These are phyloP conservation scores for Mycosphaerella sp. DNA, from an alignment of 2,329 filamentous ascomycete species.

Conservation along the genomic window DNA sequence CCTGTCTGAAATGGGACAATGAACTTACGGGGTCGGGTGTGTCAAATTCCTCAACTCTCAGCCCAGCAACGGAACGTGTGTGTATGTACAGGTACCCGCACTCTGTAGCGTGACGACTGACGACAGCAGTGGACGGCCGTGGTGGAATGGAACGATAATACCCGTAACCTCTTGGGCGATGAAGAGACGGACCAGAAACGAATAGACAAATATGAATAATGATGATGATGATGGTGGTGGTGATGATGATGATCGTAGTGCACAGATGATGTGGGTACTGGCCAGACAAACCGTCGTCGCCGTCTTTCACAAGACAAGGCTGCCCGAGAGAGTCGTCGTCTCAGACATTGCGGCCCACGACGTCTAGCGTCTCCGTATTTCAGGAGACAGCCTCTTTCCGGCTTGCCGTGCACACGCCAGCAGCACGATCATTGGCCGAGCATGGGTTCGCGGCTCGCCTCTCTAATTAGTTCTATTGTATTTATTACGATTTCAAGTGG, in stretches of 20 bases:
- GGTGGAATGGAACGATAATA: too few relatives aligned
- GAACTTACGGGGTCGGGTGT: background rate
- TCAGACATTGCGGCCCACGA: background rate
- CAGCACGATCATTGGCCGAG: background rate
- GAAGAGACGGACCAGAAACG: background rate
- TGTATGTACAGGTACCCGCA: too few relatives aligned
- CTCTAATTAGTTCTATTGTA: background rate
- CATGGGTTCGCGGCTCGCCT: background rate
- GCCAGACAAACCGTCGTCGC: background rate
- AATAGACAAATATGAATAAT: too few relatives aligned
- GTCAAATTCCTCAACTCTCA: background rate
- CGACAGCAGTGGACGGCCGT: too few relatives aligned
- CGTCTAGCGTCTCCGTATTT: conserved; percentile 2
- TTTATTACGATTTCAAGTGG: background rate
- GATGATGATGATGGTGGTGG: background rate
- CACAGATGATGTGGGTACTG: background rate
- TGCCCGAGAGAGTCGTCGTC: background rate
- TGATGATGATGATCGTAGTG: background rate
- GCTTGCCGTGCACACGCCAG: background rate
- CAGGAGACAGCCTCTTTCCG: conserved; percentile 6
- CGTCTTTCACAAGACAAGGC: background rate
- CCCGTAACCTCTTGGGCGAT: too few relatives aligned
- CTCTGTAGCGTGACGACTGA: background rate
- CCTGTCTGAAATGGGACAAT: background rate
- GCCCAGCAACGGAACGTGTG: background rate